Percentiles rank a stretch among this genome's conserved stretches.
phyloP scores from a whole-genome alignment of 2,329 filamentous ascomycete species.

The Acephala macrosclerotiorum region DNA sequence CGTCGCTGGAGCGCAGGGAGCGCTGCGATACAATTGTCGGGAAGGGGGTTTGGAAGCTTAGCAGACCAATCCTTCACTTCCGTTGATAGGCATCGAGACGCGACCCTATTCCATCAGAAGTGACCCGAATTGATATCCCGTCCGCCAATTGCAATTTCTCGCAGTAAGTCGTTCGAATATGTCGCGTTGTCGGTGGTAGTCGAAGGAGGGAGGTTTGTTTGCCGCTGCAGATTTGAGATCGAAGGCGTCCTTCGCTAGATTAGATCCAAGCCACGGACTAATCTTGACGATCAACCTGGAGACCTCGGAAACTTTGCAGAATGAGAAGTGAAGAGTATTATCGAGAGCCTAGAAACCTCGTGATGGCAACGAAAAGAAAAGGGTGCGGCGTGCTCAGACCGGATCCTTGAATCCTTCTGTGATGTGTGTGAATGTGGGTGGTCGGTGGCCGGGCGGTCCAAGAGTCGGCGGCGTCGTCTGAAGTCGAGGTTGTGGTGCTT shows the following conservation, averaged over 20 bases:
- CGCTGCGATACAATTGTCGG: constrained; percentile 24
- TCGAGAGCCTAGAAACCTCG: too few species aligned
- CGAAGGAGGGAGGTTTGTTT: neutral
- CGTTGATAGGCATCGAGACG: constrained; percentile 3
- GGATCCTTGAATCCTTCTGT: neutral
- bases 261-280: neutral
- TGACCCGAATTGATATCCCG: neutral
- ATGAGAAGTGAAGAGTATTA: too few species aligned
- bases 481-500: constrained; percentile 6
- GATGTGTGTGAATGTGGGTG: neutral
- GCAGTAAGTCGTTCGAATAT: neutral
- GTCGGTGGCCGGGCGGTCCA: neutral
- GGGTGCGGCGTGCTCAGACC: neutral
- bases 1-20: constrained; percentile 28
- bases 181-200: neutral
- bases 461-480: constrained; percentile 16
- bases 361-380: neutral
- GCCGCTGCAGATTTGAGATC: neutral
- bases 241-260: constrained; percentile 1
- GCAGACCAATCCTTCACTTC: neutral
- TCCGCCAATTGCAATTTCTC: neutral
- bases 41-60: neutral
- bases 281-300: neutral
- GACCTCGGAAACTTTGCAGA: neutral
- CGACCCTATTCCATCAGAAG: neutral